phyloP scores from a whole-genome alignment of 768 basidiomycete species.

The Lactifluus echinatus region DNA sequence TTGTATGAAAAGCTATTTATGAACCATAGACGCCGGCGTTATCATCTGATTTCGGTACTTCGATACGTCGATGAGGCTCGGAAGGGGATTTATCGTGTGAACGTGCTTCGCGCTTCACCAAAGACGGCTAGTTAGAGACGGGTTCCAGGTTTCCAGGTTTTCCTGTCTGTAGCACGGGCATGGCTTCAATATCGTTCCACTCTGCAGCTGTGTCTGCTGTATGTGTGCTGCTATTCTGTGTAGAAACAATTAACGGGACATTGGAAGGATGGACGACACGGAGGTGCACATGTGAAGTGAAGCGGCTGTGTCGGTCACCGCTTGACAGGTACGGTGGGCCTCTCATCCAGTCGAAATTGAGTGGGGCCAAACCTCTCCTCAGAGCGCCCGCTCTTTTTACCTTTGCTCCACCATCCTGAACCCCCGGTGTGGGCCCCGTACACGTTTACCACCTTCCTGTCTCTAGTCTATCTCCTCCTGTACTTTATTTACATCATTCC shows the following conservation, averaged over 20 bases:
- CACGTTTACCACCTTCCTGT: not conserved
- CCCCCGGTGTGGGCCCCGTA: not conserved
- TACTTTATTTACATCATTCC: slow-evolving; percentile 10
- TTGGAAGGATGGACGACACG: too few relatives aligned
- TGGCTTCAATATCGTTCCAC: too few relatives aligned
- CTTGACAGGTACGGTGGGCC: too few relatives aligned
- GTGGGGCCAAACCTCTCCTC: not conserved
- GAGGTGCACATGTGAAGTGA: too few relatives aligned
- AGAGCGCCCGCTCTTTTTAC: not conserved
- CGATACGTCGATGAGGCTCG: too few relatives aligned
- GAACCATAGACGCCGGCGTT: not conserved
- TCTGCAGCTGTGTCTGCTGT: too few relatives aligned
- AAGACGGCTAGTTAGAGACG: too few relatives aligned
- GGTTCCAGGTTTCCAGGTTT: too few relatives aligned
- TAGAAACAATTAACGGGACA: too few relatives aligned
- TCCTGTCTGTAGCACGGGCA: too few relatives aligned
- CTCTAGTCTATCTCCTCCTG: not conserved
- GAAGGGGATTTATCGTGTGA: not conserved
- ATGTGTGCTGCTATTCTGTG: too few relatives aligned
- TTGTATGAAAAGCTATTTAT: slow-evolving; percentile 2
- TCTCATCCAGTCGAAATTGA: not conserved
- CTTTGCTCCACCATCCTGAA: not conserved
- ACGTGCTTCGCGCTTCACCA: not conserved
- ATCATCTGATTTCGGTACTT: not conserved
- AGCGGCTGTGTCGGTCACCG: too few relatives aligned